Evolutionary conservation across 2,329 filamentous ascomycete species (phyloP).

Genomic region (Arthroderma sp.): DNA sequence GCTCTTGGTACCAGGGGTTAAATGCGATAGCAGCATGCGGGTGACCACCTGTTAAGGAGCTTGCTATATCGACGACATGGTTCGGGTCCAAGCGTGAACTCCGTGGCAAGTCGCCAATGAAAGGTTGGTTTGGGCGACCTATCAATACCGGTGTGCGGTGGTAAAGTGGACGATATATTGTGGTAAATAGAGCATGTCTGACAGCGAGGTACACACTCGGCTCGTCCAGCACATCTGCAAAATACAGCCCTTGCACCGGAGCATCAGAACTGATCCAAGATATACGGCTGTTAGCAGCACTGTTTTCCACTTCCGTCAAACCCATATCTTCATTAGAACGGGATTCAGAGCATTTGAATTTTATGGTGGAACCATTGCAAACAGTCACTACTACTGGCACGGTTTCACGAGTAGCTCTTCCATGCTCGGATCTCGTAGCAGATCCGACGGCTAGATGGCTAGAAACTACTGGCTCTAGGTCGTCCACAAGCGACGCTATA

Average conservation of each 20-base stretch:
- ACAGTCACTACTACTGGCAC: constrained; percentile 26
- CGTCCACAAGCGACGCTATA: constrained; percentile 16
- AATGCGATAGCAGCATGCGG: constrained; percentile 44
- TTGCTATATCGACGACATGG: constrained; percentile 32
- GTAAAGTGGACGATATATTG: constrained; percentile 35
- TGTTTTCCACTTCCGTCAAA: constrained; percentile 16
- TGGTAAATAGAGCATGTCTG: constrained; percentile 33
- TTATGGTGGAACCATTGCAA: constrained; percentile 34
- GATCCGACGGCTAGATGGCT: constrained; percentile 38
- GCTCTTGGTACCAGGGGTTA: constrained; percentile 46
- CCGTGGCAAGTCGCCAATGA: constrained; percentile 9
- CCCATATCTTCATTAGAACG: constrained; percentile 10
- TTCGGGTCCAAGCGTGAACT: constrained; percentile 34
- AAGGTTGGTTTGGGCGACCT: constrained; percentile 9
- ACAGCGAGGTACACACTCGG: constrained; percentile 37
- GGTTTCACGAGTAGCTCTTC: constrained; percentile 15
- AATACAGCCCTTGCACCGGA: constrained; percentile 43
- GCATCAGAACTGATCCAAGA: constrained; percentile 36
- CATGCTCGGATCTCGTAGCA: constrained; percentile 26
- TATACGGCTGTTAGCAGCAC: constrained; percentile 23
- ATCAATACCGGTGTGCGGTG: constrained; percentile 19
- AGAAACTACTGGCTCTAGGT: constrained; percentile 25
- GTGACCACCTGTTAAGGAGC: constrained; percentile 31
- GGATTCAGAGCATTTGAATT: constrained; percentile 31
- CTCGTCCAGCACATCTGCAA: constrained; percentile 33